A percentile compares a stretch with the other conserved stretches of the same genome.
Evolutionary conservation across 1,284 basidiomycete genomes (phyloP).

Genomic region (Moesziomyces aphidis): DNA sequence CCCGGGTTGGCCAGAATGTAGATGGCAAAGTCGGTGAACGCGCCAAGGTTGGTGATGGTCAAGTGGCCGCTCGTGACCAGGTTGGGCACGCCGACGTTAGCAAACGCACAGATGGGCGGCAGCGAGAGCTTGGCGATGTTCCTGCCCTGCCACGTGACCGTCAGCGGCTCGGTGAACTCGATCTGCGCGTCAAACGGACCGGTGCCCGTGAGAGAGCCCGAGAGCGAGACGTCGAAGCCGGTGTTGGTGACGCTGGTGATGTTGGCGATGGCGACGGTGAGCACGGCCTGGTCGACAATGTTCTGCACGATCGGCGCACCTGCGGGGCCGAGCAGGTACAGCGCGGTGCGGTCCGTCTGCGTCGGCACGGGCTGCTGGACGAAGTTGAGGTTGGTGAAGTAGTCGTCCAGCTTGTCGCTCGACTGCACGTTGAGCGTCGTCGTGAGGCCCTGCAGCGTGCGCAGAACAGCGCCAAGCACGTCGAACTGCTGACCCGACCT

Average conservation of each 20-base stretch:
- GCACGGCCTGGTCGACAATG: conserved; percentile 74
- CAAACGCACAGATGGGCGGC: conserved; percentile 78
- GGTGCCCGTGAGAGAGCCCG: conserved; percentile 50
- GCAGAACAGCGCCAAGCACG: conserved; percentile 74
- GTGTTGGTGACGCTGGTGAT: conserved; percentile 72
- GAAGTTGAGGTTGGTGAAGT: conserved; percentile 75
- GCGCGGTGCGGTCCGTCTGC: conserved; percentile 75
- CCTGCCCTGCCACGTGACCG: conserved; percentile 77
- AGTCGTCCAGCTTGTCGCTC: conserved; percentile 62
- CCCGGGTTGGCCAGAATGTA: conserved; percentile 76
- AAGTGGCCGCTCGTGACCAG: conserved; percentile 70
- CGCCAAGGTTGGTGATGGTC: conserved; percentile 63
- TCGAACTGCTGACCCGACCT: conserved; percentile 71
- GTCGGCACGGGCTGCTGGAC: conserved; percentile 75
- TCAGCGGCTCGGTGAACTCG: conserved; percentile 68
- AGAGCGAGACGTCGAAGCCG: conserved; percentile 68
- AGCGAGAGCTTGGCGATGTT: conserved; percentile 77
- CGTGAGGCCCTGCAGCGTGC: conserved; percentile 74
- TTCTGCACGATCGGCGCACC: conserved; percentile 75
- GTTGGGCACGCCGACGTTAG: conserved; percentile 77
- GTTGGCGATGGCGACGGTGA: conserved; percentile 75
- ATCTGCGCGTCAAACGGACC: conserved; percentile 72
- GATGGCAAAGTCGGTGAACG: conserved; percentile 77
- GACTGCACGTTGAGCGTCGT: conserved; percentile 71
- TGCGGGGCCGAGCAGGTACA: conserved; percentile 77